These are phyloP conservation scores for Pseudophaeomoniella oleicola DNA, from an alignment of 2,329 filamentous ascomycete genomes.

Conservation along the genomic window DNA sequence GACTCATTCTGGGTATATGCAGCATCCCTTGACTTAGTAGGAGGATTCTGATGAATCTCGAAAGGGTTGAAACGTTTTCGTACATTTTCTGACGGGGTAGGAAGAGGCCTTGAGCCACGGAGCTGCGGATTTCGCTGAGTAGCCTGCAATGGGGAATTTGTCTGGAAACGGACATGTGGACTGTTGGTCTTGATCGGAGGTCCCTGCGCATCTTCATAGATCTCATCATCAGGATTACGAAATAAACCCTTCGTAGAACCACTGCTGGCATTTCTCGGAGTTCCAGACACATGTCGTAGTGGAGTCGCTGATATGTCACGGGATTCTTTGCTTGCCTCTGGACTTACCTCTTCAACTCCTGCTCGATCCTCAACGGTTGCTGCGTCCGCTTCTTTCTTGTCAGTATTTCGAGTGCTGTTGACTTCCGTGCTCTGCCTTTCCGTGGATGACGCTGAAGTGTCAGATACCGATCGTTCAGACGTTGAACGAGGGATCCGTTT, in stretches of 20 bases:
- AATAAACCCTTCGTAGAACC: conserved; percentile 36
- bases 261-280: conserved; percentile 17
- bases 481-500: conserved; percentile 9
- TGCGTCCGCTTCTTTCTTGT: not conserved
- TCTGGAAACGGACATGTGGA: conserved; percentile 15
- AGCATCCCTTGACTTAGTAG: conserved; percentile 68
- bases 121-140: conserved; percentile 51
- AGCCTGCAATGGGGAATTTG: conserved; percentile 35
- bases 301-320: not conserved
- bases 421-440: conserved; percentile 3
- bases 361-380: not conserved
- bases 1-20: conserved; percentile 57
- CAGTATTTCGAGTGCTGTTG: not conserved
- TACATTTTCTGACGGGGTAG: conserved; percentile 24
- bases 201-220: conserved; percentile 75
- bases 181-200: conserved; percentile 9
- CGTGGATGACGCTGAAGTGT: conserved; percentile 1
- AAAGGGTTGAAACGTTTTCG: conserved; percentile 35
- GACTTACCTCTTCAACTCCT: not conserved
- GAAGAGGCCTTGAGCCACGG: conserved; percentile 25
- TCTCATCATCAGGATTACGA: conserved; percentile 44
- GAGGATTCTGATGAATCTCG: conserved; percentile 75
- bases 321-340: not conserved
- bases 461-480: conserved; percentile 8
- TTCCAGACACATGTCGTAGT: not conserved